A percentile compares a stretch with the other conserved stretches of the same genome.
Conservation (phyloP, 306 rosid genomes). For the Erythrophleum fordii region DNA sequence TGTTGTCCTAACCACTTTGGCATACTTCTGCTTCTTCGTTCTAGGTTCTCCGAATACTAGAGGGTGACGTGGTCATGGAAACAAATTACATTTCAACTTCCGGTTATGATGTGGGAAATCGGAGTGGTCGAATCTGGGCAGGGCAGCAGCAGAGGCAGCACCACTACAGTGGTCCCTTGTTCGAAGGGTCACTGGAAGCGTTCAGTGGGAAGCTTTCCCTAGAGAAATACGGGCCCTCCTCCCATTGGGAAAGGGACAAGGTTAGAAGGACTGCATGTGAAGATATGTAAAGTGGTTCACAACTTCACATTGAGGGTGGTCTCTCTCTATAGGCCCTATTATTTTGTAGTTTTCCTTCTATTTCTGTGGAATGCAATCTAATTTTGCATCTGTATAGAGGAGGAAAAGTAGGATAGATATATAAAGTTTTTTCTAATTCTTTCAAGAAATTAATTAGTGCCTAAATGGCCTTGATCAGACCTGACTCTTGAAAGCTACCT, state of each 20-base stretch:
- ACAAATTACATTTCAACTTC: constrained; percentile 67
- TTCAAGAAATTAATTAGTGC: constrained; percentile 50
- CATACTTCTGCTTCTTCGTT: constrained; percentile 27
- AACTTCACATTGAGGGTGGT: constrained; percentile 13
- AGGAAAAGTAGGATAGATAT: constrained; percentile 47
- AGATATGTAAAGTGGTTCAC: constrained; percentile 47
- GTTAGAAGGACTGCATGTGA: constrained; percentile 61
- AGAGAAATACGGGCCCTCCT: constrained; percentile 61
- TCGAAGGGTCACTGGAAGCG: constrained; percentile 62
- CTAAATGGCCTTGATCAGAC: constrained; percentile 30
- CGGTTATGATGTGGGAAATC: constrained; percentile 73
- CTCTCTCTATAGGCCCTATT: constrained; percentile 30
- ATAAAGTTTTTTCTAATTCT: constrained; percentile 50
- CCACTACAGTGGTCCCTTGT: constrained; percentile 60
- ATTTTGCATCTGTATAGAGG: constrained; percentile 74
- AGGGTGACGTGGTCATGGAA: constrained; percentile 94
- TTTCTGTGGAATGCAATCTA: constrained; percentile 39
- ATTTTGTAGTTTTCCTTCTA: constrained; percentile 32
- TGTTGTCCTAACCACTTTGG: constrained; percentile 7
- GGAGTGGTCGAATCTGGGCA: constrained; percentile 76
- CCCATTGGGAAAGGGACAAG: constrained; percentile 71
- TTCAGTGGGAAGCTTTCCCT: constrained; percentile 76
- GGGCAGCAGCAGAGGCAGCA: constrained; percentile 71
- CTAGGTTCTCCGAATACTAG: constrained; percentile 93
- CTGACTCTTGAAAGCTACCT: constrained; percentile 8